These are phyloP conservation scores for Yamadazyma trypodendri DNA, from an alignment of 1,139 yeast genomes.

Conservation along the genomic window DNA sequence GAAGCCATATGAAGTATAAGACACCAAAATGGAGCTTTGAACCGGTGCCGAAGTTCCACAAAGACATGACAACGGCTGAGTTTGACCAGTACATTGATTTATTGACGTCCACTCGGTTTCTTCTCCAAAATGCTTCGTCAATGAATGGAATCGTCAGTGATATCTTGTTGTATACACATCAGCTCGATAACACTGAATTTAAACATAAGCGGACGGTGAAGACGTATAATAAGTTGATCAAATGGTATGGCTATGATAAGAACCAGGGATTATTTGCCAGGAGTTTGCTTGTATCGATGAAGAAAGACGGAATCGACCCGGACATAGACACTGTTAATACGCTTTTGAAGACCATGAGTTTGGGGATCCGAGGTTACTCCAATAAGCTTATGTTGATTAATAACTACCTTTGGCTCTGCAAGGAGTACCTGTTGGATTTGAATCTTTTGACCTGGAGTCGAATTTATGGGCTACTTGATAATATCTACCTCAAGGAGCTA, in stretches of 20 bases:
- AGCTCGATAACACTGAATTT: slow-evolving; percentile 29
- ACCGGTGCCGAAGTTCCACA: slow-evolving; percentile 38
- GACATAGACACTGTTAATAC: slow-evolving; percentile 42
- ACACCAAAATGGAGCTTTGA: slow-evolving; percentile 25
- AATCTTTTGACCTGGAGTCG: slow-evolving; percentile 39
- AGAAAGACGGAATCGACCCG: slow-evolving; percentile 41
- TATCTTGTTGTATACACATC: slow-evolving; percentile 41
- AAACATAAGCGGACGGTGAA: slow-evolving; percentile 32
- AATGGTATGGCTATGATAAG: slow-evolving; percentile 43
- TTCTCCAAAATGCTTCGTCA: slow-evolving; percentile 38
- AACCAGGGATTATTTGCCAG: slow-evolving; percentile 45
- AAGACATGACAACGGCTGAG: slow-evolving; percentile 24
- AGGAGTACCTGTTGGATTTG: slow-evolving; percentile 27
- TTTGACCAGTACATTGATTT: slow-evolving; percentile 39
- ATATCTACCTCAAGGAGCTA: slow-evolving; percentile 37
- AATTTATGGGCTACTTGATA: slow-evolving; percentile 38
- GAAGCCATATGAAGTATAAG: slow-evolving; percentile 8
- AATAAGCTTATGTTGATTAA: slow-evolving; percentile 27
- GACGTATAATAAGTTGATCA: slow-evolving; percentile 42
- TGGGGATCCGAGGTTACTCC: slow-evolving; percentile 31
- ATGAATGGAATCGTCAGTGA: slow-evolving; percentile 40
- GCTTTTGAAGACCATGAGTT: slow-evolving; percentile 30
- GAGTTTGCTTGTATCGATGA: slow-evolving; percentile 41
- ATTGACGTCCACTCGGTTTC: slow-evolving; percentile 34
- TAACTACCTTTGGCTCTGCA: slow-evolving; percentile 31